Percentiles rank a stretch among this genome's conserved stretches.
These are phyloP conservation scores for Melampsora occidentalis DNA, from an alignment of 1,284 basidiomycete genomes.

Conservation along the genomic window DNA sequence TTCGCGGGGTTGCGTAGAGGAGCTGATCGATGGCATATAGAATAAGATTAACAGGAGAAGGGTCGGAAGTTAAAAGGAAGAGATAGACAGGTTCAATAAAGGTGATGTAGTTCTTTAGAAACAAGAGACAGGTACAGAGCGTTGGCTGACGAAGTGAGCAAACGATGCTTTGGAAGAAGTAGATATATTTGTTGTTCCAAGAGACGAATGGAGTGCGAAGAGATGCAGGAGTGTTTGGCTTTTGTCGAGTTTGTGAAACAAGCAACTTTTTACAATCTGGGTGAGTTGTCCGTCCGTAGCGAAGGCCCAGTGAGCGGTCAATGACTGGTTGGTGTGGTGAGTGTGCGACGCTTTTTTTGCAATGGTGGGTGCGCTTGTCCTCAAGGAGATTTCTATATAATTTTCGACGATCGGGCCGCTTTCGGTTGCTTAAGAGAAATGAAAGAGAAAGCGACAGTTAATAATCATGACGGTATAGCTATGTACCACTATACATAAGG, in stretches of 20 bases:
- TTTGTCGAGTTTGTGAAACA: constrained; percentile 3
- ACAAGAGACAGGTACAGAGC: background rate
- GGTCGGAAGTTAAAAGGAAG: background rate
- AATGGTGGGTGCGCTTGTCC: background rate
- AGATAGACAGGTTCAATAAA: constrained; percentile 14
- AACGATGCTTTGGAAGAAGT: background rate
- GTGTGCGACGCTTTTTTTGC: constrained; percentile 1
- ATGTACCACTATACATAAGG: no score
- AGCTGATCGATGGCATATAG: constrained; percentile 5
- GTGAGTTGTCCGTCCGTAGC: background rate
- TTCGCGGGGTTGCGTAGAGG: background rate
- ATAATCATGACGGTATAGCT: background rate
- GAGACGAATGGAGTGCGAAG: background rate
- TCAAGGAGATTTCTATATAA: background rate
- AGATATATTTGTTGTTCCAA: constrained; percentile 1
- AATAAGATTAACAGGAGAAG: constrained; percentile 1
- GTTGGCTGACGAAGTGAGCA: constrained; percentile 12
- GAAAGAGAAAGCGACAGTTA: background rate
- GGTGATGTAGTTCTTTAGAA: background rate
- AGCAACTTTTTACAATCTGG: background rate
- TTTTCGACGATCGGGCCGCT: background rate
- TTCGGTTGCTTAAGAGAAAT: constrained; percentile 6
- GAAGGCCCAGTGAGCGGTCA: background rate
- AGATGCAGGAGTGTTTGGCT: background rate
- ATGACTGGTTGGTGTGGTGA: constrained; percentile 5